Conservation (phyloP, 139 green algal genomes). For the Chlorella sp. region DNA sequence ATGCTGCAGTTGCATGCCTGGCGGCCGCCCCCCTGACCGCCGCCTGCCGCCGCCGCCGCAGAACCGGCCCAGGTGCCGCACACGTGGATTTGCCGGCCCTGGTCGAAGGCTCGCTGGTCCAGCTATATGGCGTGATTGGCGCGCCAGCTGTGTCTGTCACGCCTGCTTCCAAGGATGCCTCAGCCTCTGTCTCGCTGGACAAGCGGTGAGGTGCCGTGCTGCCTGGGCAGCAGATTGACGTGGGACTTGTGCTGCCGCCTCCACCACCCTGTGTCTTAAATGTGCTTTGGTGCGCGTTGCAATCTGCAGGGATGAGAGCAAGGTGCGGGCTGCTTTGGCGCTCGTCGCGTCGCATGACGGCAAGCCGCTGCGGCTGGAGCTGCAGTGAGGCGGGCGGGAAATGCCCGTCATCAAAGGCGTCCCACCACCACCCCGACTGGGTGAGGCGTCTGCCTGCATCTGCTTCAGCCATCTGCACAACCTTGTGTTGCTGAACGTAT, state of each 20-base stretch:
- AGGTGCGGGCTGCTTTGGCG: not conserved
- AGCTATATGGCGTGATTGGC: slow-evolving; percentile 6
- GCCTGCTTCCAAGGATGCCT: not conserved
- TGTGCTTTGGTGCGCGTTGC: not conserved
- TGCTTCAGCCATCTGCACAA: too few relatives aligned
- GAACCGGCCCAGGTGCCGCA: not conserved
- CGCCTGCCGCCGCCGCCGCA: not conserved
- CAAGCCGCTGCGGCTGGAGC: slow-evolving; percentile 23
- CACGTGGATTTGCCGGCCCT: not conserved
- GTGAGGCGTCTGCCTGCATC: too few relatives aligned
- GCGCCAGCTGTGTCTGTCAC: not conserved
- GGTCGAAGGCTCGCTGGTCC: not conserved
- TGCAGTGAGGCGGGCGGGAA: not conserved
- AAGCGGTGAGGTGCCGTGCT: slow-evolving; percentile 18
- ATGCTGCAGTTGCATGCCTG: not conserved
- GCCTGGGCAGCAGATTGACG: too few relatives aligned
- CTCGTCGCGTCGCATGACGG: slow-evolving; percentile 10
- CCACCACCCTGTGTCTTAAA: not conserved
- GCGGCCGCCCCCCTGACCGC: not conserved
- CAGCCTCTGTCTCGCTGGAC: not conserved
- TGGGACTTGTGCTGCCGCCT: not conserved
- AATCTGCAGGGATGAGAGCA: slow-evolving; percentile 6
- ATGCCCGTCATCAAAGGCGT: too few relatives aligned
- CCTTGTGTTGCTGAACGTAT: too few relatives aligned
- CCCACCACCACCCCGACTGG: not conserved